phyloP scores from a whole-genome alignment of 2,329 filamentous ascomycete genomes.

The Neofusicoccum laricinum region DNA sequence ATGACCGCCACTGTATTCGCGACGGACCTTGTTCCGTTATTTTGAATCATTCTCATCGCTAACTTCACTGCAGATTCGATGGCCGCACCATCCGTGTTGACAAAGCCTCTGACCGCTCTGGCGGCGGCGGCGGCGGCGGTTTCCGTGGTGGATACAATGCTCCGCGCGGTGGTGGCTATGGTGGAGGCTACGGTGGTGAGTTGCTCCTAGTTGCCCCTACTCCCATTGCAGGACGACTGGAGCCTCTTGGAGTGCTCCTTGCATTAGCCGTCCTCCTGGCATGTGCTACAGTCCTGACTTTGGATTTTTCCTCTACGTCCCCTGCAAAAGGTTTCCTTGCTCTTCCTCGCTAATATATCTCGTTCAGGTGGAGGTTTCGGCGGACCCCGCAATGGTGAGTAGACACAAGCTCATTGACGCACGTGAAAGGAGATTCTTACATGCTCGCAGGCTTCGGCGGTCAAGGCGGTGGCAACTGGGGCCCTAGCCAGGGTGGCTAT shows the following conservation, averaged over 20 bases:
- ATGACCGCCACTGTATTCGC: conserved; percentile 2
- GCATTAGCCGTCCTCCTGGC: not conserved
- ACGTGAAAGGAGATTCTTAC: not conserved
- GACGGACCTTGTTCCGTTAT: not conserved
- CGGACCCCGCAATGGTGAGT: conserved; percentile 22
- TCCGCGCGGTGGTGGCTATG: conserved; percentile 25
- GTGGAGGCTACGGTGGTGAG: conserved; percentile 26
- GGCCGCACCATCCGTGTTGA: conserved; percentile 93
- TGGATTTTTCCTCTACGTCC: not conserved
- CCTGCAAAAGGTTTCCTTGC: not conserved
- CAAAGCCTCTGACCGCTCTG: conserved; percentile 78
- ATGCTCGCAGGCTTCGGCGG: conserved; percentile 9
- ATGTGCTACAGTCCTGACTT: not conserved
- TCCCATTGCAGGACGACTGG: not conserved
- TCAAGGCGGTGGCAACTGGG: conserved; percentile 29
- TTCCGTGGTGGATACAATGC: conserved; percentile 29
- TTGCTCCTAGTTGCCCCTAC: not conserved
- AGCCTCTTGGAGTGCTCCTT: not conserved
- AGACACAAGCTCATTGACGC: not conserved
- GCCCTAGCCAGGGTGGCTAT: conserved; percentile 30
- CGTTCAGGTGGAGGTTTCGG: conserved; percentile 22
- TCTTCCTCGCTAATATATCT: conserved; percentile 23
- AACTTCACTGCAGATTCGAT: conserved; percentile 66
- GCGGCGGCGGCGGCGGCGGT: conserved; percentile 42
- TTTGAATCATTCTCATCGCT: not conserved